These are phyloP conservation scores for Thelonectria rubi DNA, from an alignment of 2,329 filamentous ascomycete species.

Conservation along the genomic window DNA sequence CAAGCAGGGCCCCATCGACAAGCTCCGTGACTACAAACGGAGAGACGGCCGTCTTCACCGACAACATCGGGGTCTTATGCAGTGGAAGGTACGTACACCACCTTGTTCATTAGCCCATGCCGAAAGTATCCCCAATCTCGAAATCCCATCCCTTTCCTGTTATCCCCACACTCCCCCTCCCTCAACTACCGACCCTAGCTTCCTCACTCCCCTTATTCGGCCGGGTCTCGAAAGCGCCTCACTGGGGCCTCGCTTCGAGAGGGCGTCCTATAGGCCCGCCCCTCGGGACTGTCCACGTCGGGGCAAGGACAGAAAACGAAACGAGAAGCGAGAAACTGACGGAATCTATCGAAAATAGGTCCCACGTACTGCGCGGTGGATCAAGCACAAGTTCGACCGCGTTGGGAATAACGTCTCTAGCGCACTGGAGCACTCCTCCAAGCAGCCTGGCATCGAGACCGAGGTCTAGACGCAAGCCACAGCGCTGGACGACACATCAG, in stretches of 20 bases:
- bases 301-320: too few species aligned
- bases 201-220: background rate
- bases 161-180: background rate
- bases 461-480: conserved; percentile 63
- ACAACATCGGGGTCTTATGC: conserved; percentile 76
- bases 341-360: conserved; percentile 35
- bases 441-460: conserved; percentile 70
- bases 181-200: conserved; percentile 13
- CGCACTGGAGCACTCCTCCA: conserved; percentile 67
- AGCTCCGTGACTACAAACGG: conserved; percentile 68
- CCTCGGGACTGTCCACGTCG: conserved; percentile 11
- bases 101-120: too few species aligned
- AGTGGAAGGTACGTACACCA: conserved; percentile 62
- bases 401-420: conserved; percentile 67
- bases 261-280: background rate
- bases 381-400: conserved; percentile 62
- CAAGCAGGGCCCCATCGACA: conserved; percentile 57
- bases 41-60: conserved; percentile 69
- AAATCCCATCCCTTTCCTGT: background rate
- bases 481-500: background rate
- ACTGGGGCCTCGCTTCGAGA: conserved; percentile 15
- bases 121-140: background rate
- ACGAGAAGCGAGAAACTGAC: background rate
- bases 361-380: conserved; percentile 59
- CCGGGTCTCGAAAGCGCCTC: conserved; percentile 21